A percentile compares a stretch with the other conserved stretches of the same genome.
These are phyloP conservation scores for Mrakia gelida DNA, from an alignment of 768 basidiomycete species.

Conservation along the genomic window DNA sequence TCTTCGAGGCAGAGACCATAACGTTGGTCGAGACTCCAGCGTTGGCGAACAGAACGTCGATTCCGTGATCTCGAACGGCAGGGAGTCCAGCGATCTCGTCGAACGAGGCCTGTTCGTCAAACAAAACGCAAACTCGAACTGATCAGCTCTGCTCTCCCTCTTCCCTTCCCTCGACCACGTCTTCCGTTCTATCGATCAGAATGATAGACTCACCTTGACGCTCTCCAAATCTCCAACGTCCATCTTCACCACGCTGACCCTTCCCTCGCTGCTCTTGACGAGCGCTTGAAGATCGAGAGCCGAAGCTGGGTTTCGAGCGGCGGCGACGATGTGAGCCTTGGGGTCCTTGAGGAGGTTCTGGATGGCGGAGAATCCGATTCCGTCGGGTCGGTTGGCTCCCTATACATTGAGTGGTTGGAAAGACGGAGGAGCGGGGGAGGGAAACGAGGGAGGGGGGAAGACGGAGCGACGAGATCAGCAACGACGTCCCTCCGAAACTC, in stretches of 20 bases:
- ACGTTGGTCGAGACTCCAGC: neutral
- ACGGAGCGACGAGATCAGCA: neutral
- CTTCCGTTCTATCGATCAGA: too few species aligned
- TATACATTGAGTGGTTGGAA: neutral
- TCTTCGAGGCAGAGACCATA: neutral
- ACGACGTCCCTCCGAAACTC: neutral
- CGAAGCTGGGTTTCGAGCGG: neutral
- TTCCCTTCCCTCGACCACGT: too few species aligned
- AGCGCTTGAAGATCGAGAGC: constrained; percentile 1
- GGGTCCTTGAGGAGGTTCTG: neutral
- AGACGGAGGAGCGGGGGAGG: neutral
- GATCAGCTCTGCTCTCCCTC: neutral
- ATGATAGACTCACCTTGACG: neutral
- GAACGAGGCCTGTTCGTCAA: neutral
- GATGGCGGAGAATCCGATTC: neutral
- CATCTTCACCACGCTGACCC: constrained; percentile 3
- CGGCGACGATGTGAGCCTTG: neutral
- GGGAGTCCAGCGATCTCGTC: neutral
- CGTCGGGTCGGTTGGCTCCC: constrained; percentile 21
- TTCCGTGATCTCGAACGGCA: constrained; percentile 1
- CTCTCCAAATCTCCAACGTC: constrained; percentile 7
- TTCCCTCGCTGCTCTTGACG: neutral
- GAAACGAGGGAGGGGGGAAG: neutral
- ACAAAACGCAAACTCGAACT: neutral
- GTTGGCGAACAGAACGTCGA: constrained; percentile 13